Evolutionary conservation across 257 asterid species (phyloP).

Genomic region (Lycium ferocissimum): DNA sequence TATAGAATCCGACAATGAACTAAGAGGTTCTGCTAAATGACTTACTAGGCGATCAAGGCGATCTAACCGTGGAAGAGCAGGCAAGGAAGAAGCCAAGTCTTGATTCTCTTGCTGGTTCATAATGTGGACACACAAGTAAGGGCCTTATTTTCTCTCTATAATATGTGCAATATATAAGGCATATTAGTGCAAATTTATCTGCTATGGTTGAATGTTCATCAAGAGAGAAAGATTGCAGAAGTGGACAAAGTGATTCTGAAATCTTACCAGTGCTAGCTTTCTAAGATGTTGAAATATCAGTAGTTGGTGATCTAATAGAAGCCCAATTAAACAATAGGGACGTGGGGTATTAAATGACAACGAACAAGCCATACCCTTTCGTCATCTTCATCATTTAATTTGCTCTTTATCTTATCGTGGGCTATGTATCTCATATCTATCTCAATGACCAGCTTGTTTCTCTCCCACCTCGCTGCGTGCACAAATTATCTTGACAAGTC

Average conservation of each 20-base stretch:
- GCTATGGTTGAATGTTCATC: neutral
- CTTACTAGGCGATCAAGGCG: slow-evolving; percentile 68
- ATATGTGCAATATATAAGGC: neutral
- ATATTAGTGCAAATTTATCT: neutral
- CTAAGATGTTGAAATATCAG: neutral
- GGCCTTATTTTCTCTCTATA: neutral
- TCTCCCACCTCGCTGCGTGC: neutral
- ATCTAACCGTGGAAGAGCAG: slow-evolving; percentile 69
- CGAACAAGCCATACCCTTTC: neutral
- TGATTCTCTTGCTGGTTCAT: slow-evolving; percentile 48
- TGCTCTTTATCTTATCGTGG: neutral
- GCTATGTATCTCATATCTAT: neutral
- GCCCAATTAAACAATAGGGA: neutral
- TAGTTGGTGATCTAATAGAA: neutral
- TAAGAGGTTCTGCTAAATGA: no score
- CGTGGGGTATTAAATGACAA: neutral
- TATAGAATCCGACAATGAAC: no score
- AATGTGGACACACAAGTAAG: neutral
- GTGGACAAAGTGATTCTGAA: neutral
- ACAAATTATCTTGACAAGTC: neutral
- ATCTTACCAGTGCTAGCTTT: neutral
- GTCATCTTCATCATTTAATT: neutral
- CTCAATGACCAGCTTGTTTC: neutral
- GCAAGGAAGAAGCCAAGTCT: slow-evolving; percentile 46
- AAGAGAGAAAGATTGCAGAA: neutral